These are phyloP conservation scores for Fusarium sp. DNA, from an alignment of 2,329 filamentous ascomycete genomes.

Conservation along the genomic window DNA sequence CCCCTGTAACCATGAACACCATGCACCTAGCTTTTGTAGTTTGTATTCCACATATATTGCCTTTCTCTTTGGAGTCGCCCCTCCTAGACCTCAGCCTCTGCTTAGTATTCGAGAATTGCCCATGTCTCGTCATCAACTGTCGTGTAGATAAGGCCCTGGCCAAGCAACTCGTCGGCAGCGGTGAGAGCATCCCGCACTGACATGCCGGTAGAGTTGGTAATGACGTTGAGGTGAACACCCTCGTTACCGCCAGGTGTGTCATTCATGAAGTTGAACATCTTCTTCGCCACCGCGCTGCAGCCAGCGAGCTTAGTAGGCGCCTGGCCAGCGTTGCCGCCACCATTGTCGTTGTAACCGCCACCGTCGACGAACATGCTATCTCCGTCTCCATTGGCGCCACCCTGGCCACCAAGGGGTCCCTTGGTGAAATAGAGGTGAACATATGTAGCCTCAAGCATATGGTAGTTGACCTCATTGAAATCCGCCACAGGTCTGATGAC, in stretches of 20 bases:
- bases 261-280: slow-evolving; percentile 77
- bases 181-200: slow-evolving; percentile 76
- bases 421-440: slow-evolving; percentile 87
- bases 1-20: slow-evolving; percentile 42
- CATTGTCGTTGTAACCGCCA: slow-evolving; percentile 53
- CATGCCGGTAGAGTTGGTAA: slow-evolving; percentile 74
- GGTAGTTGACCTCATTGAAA: slow-evolving; percentile 93
- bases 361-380: slow-evolving; percentile 69
- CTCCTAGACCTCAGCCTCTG: not conserved
- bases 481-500: slow-evolving; percentile 83
- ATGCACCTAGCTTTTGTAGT: slow-evolving; percentile 37
- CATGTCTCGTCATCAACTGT: slow-evolving; percentile 95
- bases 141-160: slow-evolving; percentile 82
- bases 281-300: slow-evolving; percentile 69
- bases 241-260: slow-evolving; percentile 79
- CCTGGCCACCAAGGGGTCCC: slow-evolving; percentile 65
- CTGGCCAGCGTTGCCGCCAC: slow-evolving; percentile 52
- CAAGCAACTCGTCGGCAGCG: slow-evolving; percentile 84
- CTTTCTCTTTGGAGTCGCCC: not conserved
- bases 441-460: slow-evolving; percentile 88
- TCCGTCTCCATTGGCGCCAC: slow-evolving; percentile 54
- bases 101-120: slow-evolving; percentile 79
- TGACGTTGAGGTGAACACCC: slow-evolving; percentile 82
- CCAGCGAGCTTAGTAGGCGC: slow-evolving; percentile 54
- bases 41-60: slow-evolving; percentile 14